These are phyloP conservation scores for Trypanosoma scelopori DNA, from an alignment of 208 protist genomes.

Conservation along the genomic window DNA sequence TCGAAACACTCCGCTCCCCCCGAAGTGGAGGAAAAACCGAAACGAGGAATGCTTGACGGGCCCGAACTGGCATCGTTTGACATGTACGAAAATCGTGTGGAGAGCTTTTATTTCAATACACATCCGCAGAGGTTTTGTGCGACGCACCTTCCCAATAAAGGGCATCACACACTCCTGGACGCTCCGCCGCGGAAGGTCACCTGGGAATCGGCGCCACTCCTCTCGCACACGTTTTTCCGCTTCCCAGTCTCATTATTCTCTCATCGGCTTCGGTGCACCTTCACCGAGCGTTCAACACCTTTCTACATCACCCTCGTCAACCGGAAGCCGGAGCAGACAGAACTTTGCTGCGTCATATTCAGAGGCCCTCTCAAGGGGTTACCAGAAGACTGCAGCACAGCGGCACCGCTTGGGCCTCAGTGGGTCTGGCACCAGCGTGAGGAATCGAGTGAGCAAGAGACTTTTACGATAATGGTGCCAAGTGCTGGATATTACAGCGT, in stretches of 20 bases:
- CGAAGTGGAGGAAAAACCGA: slow-evolving; percentile 1
- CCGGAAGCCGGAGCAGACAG: slow-evolving; percentile 42
- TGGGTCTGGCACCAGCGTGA: slow-evolving; percentile 86
- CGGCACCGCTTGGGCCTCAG: slow-evolving; percentile 42
- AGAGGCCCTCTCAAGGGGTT: slow-evolving; percentile 52
- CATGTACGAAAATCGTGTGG: slow-evolving; percentile 10
- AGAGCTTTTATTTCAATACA: slow-evolving; percentile 80
- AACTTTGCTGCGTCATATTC: slow-evolving; percentile 82
- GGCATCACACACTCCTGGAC: slow-evolving; percentile 40
- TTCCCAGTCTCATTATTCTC: slow-evolving; percentile 46
- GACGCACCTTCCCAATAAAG: slow-evolving; percentile 55
- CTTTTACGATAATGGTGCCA: slow-evolving; percentile 82
- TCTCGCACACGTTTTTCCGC: slow-evolving; percentile 68
- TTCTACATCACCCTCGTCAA: slow-evolving; percentile 70
- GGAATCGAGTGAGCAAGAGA: slow-evolving; percentile 52
- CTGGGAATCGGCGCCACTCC: slow-evolving; percentile 59
- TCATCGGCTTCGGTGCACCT: slow-evolving; percentile 42
- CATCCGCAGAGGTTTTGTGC: slow-evolving; percentile 55
- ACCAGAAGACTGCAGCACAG: slow-evolving; percentile 37
- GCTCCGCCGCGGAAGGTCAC: slow-evolving; percentile 32
- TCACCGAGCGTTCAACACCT: slow-evolving; percentile 54
- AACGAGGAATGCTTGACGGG: slow-evolving; percentile 16
- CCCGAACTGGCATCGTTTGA: slow-evolving; percentile 10
- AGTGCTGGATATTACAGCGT: slow-evolving; percentile 69
- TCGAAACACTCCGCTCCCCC: slow-evolving; percentile 8